Base-by-base conservation (phyloP, 768 basidiomycete genomes). In the Rhizopogon rudus region DNA sequence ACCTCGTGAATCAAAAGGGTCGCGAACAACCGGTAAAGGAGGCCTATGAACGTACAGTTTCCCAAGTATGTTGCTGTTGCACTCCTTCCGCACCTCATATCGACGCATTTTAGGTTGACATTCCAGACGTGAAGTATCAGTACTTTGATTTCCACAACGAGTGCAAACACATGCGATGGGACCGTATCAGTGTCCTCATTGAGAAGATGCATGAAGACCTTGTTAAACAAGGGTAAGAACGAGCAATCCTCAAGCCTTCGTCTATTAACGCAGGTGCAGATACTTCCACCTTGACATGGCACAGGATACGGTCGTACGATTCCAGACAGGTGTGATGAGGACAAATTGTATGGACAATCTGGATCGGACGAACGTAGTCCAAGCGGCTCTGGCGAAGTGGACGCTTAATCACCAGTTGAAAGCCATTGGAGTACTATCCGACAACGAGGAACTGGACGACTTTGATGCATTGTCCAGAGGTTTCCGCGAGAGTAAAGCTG, bases 111-210 rank as follows among this genome's bases (percentile, higher is more conserved):
- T 52, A 91, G 89, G 68, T 83, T 51, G 77, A 83, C 61, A 63
- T 88, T 35, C 77, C 85, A 4, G 77, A 84, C 33, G 86, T 91
- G 40, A 84, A 83, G 63, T 99, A 99, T 65, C 78, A 89, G 60
- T 97, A 98, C 73, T 99, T 98, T 63, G 97, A 99, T 66, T 99
- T 99, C 76, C 96, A 98, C 68, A 86, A 81, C 57, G 94, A 98
- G 70, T 98, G 95, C 77, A 89, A 84, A 66, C 79, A 89, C 48
- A 91, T 98, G 88, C 86, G 91, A 41, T 99, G 93, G 85, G 93
- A 99, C 67, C 83, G 94, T 44, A 91, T 99, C 59, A 82, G 82
- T 52, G 68, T 93, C 14, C 78, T 99, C 40, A 80, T 95, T 43
- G 91, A 93, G 58, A 76, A 78, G 53, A 67, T 98, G 49, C 78